These are phyloP conservation scores for Medicago arabica DNA, from an alignment of 306 rosid species.

Conservation along the genomic window DNA sequence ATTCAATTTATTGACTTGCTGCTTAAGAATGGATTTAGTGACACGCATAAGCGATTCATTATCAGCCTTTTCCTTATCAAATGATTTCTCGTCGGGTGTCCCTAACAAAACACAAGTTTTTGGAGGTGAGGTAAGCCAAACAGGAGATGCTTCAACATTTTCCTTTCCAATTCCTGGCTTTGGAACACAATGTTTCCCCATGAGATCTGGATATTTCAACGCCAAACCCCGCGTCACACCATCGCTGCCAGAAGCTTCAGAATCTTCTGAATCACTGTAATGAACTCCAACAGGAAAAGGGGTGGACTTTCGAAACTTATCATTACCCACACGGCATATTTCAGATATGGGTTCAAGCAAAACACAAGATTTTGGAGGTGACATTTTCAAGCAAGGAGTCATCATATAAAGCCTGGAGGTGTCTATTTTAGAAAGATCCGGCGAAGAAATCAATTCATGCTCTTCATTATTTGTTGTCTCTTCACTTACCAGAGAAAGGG, in stretches of 20 bases:
- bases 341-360: constrained; percentile 85
- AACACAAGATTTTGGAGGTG: constrained; percentile 89
- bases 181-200: constrained; percentile 54
- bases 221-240: constrained; percentile 57
- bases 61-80: constrained; percentile 47
- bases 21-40: constrained; percentile 21
- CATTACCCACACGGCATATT: constrained; percentile 45
- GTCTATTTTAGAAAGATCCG: constrained; percentile 45
- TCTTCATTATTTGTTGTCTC: constrained; percentile 42
- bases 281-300: constrained; percentile 78
- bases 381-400: constrained; percentile 84
- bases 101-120: constrained; percentile 85
- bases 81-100: constrained; percentile 62
- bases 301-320: constrained; percentile 59
- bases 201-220: constrained; percentile 70
- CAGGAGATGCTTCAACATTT: constrained; percentile 67
- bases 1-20: constrained; percentile 38
- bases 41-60: constrained; percentile 16
- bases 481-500: constrained; percentile 50
- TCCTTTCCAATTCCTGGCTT: constrained; percentile 57
- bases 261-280: constrained; percentile 54
- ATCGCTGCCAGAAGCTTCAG: constrained; percentile 54
- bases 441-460: constrained; percentile 47
- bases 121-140: constrained; percentile 87
- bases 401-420: constrained; percentile 63